Conservation (phyloP, 2,329 filamentous ascomycete species). For the Aspergillus sp. region DNA sequence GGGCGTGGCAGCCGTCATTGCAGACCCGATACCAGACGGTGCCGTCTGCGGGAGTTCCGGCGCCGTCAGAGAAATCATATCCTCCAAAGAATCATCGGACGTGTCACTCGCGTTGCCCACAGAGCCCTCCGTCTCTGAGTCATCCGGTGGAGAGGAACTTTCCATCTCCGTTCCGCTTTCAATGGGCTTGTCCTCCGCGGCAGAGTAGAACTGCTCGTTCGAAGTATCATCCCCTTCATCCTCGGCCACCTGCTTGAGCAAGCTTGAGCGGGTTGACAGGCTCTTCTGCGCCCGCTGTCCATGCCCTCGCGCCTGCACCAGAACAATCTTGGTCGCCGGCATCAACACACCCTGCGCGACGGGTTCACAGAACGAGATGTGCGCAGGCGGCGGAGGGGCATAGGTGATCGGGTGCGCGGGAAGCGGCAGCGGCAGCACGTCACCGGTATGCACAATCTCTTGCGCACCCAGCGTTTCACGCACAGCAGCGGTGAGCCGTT, state of each 20-base stretch:
- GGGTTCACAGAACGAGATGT: slow-evolving; percentile 87
- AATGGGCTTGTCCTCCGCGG: slow-evolving; percentile 63
- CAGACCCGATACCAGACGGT: slow-evolving; percentile 69
- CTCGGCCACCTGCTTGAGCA: slow-evolving; percentile 51
- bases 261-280: slow-evolving; percentile 41
- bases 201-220: slow-evolving; percentile 88
- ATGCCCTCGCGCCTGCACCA: slow-evolving; percentile 49
- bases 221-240: slow-evolving; percentile 69
- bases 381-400: slow-evolving; percentile 72
- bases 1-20: slow-evolving; percentile 72
- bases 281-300: slow-evolving; percentile 36
- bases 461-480: slow-evolving; percentile 65
- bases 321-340: slow-evolving; percentile 71
- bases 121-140: slow-evolving; percentile 50
- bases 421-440: slow-evolving; percentile 70
- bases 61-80: slow-evolving; percentile 81
- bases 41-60: slow-evolving; percentile 65
- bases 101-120: slow-evolving; percentile 57
- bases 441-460: slow-evolving; percentile 72
- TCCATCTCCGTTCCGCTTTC: slow-evolving; percentile 43
- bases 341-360: slow-evolving; percentile 78
- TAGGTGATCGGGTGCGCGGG: slow-evolving; percentile 77
- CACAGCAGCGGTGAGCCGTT: slow-evolving; percentile 57
- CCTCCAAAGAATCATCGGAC: slow-evolving; percentile 85
- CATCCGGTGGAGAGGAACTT: slow-evolving; percentile 49